Evolutionary conservation across 164 flowering plant genomes (phyloP).

Genomic region (Vitis vinifera): DNA sequence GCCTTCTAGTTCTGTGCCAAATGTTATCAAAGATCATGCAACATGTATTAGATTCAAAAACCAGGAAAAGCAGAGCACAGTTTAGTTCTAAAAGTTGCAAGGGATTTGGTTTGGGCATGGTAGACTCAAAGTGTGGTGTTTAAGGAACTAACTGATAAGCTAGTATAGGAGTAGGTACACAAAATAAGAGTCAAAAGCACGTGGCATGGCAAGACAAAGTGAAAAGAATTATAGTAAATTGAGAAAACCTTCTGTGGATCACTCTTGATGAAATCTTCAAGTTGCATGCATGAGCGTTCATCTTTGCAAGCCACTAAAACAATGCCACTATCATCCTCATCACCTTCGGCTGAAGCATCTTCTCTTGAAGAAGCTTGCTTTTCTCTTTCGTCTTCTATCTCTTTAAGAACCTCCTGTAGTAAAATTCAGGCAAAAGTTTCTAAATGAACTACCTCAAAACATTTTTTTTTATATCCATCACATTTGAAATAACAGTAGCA

Average conservation of each 20-base stretch:
- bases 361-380: constrained; percentile 40
- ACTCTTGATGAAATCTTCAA: constrained; percentile 77
- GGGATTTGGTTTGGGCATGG: too few relatives aligned
- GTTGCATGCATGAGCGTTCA: constrained; percentile 93
- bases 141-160: too few relatives aligned
- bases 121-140: too few relatives aligned
- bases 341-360: constrained; percentile 29
- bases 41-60: too few relatives aligned
- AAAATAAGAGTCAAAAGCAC: neutral
- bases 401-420: constrained; percentile 78
- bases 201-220: neutral
- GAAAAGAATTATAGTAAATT: neutral
- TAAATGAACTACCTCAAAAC: neutral
- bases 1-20: too few relatives aligned
- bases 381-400: constrained; percentile 78
- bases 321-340: constrained; percentile 40
- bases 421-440: neutral
- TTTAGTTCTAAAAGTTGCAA: too few relatives aligned
- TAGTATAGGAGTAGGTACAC: too few relatives aligned
- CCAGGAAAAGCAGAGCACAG: too few relatives aligned
- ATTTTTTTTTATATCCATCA: neutral
- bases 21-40: too few relatives aligned
- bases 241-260: constrained; percentile 64
- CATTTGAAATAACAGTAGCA: neutral
- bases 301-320: constrained; percentile 94